Evolutionary conservation across 2,329 filamentous ascomycete species (phyloP).

Genomic region (Botrytis medusae): DNA sequence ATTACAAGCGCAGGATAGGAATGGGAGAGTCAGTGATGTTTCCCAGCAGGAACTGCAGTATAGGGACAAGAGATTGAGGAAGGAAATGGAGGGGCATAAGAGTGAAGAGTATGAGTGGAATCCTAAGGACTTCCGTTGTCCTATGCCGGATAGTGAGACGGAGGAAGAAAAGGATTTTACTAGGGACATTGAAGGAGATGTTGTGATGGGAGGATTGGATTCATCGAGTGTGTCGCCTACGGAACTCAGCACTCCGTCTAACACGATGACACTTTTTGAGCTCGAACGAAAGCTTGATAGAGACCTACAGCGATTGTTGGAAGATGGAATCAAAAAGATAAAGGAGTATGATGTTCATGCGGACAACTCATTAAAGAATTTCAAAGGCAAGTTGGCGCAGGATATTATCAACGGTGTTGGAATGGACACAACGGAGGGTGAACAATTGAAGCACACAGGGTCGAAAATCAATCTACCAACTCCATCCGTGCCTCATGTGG

Average conservation of each 20-base stretch:
- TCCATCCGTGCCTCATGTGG: neutral
- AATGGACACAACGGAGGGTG: too few relatives aligned
- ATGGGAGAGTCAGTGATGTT: slow-evolving; percentile 11
- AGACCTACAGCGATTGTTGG: slow-evolving; percentile 25
- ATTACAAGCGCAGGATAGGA: slow-evolving; percentile 3
- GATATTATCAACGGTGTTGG: neutral
- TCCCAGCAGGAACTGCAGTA: slow-evolving; percentile 26
- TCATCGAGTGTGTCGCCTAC: neutral
- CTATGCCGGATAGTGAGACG: neutral
- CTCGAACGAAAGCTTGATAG: slow-evolving; percentile 23
- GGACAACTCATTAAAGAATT: slow-evolving; percentile 13
- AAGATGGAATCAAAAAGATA: slow-evolving; percentile 25
- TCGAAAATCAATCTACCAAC: neutral
- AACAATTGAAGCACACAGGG: neutral
- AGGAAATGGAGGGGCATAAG: slow-evolving; percentile 4
- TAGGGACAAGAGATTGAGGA: slow-evolving; percentile 8
- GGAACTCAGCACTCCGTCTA: neutral
- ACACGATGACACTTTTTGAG: slow-evolving; percentile 14
- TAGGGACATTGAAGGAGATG: slow-evolving; percentile 23
- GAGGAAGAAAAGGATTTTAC: slow-evolving; percentile 13
- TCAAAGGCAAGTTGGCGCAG: slow-evolving; percentile 25
- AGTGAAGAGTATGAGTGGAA: slow-evolving; percentile 25
- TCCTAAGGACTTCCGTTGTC: neutral
- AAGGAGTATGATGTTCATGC: slow-evolving; percentile 32
- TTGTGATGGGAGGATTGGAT: slow-evolving; percentile 24